phyloP scores from a whole-genome alignment of 345 rosid genomes.

The Populus simonii region DNA sequence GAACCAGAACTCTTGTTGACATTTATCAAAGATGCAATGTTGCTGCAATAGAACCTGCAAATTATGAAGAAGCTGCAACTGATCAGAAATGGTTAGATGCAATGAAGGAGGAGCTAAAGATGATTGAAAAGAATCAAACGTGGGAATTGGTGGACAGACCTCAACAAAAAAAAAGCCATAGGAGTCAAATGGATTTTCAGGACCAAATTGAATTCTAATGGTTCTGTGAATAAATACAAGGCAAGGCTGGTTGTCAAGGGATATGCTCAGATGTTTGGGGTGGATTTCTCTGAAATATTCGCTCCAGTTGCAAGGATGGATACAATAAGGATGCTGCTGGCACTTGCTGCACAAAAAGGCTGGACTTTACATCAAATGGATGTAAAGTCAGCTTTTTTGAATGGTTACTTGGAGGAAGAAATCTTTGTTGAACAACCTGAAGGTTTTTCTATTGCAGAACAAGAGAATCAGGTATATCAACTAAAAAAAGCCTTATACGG shows the following conservation, averaged over 20 bases:
- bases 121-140: neutral
- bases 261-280: neutral
- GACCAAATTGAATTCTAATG: neutral
- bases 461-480: neutral
- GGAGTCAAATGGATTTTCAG: neutral
- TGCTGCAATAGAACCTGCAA: neutral
- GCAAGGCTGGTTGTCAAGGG: neutral
- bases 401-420: neutral
- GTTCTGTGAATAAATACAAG: neutral
- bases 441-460: neutral
- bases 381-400: neutral
- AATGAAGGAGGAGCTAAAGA: neutral
- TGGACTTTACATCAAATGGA: neutral
- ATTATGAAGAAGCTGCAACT: neutral
- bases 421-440: neutral
- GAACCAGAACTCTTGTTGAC: neutral
- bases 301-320: neutral
- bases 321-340: neutral
- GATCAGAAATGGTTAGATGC: neutral
- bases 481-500: neutral
- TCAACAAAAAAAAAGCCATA: neutral
- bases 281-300: neutral
- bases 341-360: neutral
- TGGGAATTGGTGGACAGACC: neutral
- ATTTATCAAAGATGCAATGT: neutral